These are phyloP conservation scores for Ziziphus jujuba DNA, from an alignment of 306 rosid genomes.

Conservation along the genomic window DNA sequence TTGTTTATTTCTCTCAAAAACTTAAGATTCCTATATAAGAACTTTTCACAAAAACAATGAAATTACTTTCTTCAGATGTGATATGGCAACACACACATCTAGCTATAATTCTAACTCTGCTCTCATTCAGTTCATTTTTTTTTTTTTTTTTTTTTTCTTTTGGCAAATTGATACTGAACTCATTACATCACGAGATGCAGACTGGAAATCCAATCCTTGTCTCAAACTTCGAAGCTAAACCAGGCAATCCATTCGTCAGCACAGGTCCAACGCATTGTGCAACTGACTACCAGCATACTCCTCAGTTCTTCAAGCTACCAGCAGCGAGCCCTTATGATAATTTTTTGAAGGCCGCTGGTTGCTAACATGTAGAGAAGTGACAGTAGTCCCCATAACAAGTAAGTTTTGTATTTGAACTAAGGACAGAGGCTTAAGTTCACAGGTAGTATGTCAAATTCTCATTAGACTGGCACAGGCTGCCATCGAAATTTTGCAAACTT, in stretches of 20 bases:
- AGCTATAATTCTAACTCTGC: neutral
- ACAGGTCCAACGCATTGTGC: slow-evolving; percentile 52
- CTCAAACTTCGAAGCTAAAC: slow-evolving; percentile 28
- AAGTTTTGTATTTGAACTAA: slow-evolving; percentile 11
- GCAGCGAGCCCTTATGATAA: slow-evolving; percentile 74
- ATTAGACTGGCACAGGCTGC: slow-evolving; percentile 10
- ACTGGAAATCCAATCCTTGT: slow-evolving; percentile 64
- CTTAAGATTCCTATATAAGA: neutral
- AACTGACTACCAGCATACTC: slow-evolving; percentile 54
- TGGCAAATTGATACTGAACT: neutral
- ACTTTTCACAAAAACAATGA: neutral
- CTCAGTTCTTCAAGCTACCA: slow-evolving; percentile 65
- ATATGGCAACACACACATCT: too few species aligned
- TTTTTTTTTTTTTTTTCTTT: neutral
- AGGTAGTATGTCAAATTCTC: slow-evolving; percentile 18
- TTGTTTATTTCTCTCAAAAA: neutral
- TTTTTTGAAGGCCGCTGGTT: slow-evolving; percentile 80
- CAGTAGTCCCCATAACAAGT: slow-evolving; percentile 9
- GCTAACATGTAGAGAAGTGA: slow-evolving; percentile 37
- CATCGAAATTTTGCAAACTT: slow-evolving; percentile 14
- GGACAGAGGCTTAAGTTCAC: slow-evolving; percentile 1
- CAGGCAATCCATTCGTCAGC: slow-evolving; percentile 37
- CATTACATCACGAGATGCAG: slow-evolving; percentile 44
- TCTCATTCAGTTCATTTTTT: neutral
- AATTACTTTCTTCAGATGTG: neutral